Evolutionary conservation across 306 rosid genomes (phyloP), one percentile per base, ranked within the genome.

Genomic region (Heteromeles arbutifolia): DNA sequence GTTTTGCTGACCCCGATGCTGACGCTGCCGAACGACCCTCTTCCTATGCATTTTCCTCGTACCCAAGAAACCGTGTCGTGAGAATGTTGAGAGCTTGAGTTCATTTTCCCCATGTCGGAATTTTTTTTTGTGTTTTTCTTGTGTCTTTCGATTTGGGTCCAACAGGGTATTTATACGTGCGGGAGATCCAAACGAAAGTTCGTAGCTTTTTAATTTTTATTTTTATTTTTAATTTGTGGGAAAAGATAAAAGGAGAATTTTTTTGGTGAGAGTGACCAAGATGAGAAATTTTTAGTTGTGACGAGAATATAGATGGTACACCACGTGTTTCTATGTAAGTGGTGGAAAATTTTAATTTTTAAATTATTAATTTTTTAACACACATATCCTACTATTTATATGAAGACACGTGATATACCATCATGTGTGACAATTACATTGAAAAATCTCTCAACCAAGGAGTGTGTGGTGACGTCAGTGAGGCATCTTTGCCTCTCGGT

Each of bases 1-100:
- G 74, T 17, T 75, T 82, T 78, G 29, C 63, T n/a, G 34, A 84
- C 81, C 5, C 90, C 98, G 24, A 92, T n/a, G 31, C 57, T 81
- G 0, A 92, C 98, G 0, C 86, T 72, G 7, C 93, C 98, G 52
- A 90, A 94, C 45, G 90, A 87, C 26, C 98, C 98, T 64, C 82
- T 82, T 17, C 98, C 98, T 8, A 90, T 6, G 43, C 88, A 86
- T 73, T 83, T 87, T 9, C 90, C 97, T 84, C 95, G 87, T 0
- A 87, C 79, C 98, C 98, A 94, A 4, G 90, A 89, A 86, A 74
- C 80, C 86, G 81, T 75, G 57, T 50, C 21, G 54, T 31, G 17
- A 41, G 45, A 71, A 15, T 50, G 54, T 25, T 39, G 75, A 72
- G 34, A 62, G 44, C 66, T 43, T 12, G 21, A 44, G 24, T 34